Base-by-base conservation (phyloP, 2,329 filamentous ascomycete genomes). In the Pyrenochaeta sp. region DNA sequence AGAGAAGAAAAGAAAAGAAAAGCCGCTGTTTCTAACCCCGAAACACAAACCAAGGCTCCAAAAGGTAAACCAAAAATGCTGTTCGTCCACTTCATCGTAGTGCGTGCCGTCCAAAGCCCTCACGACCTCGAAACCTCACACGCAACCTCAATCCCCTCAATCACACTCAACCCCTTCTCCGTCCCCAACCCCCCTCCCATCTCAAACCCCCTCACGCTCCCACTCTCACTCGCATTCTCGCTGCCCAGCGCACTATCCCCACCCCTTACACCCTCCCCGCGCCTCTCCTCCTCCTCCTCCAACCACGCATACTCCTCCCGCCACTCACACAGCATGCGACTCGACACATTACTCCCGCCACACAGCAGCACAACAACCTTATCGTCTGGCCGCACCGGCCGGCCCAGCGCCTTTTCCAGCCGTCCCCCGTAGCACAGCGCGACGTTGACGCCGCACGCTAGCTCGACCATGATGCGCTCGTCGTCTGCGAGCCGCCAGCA, bases 291-390 rank as follows among this genome's bases (percentile, higher is more conserved):
- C 52, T 62, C 55, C 24, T 50, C 48, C 19, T 57, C 54, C 30
- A 55, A 45, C 10, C 56, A 54, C 24, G 56, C 59, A 45, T 75
- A 74, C 59, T 74, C 69, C 38, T 68, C 45, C 48, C 75, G 72
- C 72, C 77, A 82, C 38, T 73, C 71, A 20, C 71, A 72, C 42
- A 83, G 62, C 72, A 79, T 79, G 35, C 77, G 74, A 3, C 77
- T 69, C 1, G 71, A 78, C 21, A 82, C 72, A 58, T 79, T 79
- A 36, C 73, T 79, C 10, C 78, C 81, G 1, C 93, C 93, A 63
- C 93, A 97, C 6, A 96, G 84, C 17, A 96, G 79, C 39, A 96
- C 76, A 2, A 96, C 90, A 5, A 96, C 81, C 53, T 89, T 89
- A 66, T 84, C 87, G 44, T 81, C 74, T 0, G 77, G 75, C 72